phyloP scores from a whole-genome alignment of 805 yeast species.

The Vanderwaltozyma tropicalis region DNA sequence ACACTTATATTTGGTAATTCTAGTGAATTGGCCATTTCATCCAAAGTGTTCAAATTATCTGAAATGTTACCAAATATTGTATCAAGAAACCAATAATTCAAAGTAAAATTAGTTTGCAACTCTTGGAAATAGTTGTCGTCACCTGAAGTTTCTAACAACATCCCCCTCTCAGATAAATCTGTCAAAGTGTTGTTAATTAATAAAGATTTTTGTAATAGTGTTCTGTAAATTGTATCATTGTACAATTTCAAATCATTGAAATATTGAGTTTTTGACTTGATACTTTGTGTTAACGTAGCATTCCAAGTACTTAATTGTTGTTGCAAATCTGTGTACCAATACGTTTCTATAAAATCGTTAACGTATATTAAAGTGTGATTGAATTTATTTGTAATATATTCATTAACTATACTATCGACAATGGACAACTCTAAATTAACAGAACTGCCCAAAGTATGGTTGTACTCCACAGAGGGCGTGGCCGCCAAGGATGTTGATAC shows the following conservation, averaged over 20 bases:
- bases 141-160: constrained; percentile 3
- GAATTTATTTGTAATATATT: neutral
- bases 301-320: constrained; percentile 6
- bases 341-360: neutral
- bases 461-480: too few relatives aligned
- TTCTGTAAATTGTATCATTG: constrained; percentile 6
- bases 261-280: constrained; percentile 3
- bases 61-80: constrained; percentile 7
- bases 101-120: constrained; percentile 2
- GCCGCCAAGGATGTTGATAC: too few relatives aligned
- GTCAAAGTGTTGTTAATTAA: constrained; percentile 9
- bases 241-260: constrained; percentile 3
- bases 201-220: constrained; percentile 7
- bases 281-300: constrained; percentile 1
- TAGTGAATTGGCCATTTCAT: neutral
- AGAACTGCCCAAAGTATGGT: too few relatives aligned
- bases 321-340: constrained; percentile 2
- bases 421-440: too few relatives aligned
- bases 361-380: neutral
- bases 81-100: constrained; percentile 8
- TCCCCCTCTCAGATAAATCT: constrained; percentile 6
- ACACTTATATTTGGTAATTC: neutral
- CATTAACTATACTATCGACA: too few relatives aligned
- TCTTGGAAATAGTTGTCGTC: neutral
- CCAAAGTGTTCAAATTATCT: neutral